A percentile compares a stretch with the other conserved stretches of the same genome.
Evolutionary conservation across 805 yeast genomes (phyloP).

Genomic region (Saccharomycopsis capsularis): DNA sequence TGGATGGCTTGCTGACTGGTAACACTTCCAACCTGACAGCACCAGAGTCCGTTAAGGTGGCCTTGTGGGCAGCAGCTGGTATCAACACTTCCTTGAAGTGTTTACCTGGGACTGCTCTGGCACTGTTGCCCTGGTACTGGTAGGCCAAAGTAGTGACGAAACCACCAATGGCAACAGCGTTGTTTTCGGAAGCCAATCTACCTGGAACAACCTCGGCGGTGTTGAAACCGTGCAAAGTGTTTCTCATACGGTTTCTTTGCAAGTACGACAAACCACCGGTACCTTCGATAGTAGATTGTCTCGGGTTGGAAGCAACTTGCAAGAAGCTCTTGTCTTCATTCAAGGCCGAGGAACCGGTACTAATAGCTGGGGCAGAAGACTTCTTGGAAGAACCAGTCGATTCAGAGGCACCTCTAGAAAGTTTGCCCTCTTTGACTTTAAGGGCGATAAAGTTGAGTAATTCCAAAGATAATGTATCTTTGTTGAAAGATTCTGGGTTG

Average conservation of each 20-base stretch:
- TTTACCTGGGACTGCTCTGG: conserved; percentile 33
- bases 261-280: conserved; percentile 72
- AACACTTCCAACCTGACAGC: conserved; percentile 25
- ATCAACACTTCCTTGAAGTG: conserved; percentile 37
- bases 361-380: background rate
- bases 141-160: conserved; percentile 34
- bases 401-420: background rate
- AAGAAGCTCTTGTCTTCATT: conserved; percentile 6
- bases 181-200: conserved; percentile 44
- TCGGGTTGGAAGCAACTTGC: conserved; percentile 19
- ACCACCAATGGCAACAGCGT: conserved; percentile 51
- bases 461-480: conserved; percentile 32
- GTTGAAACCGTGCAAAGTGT: conserved; percentile 60
- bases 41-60: conserved; percentile 34
- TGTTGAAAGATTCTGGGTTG: conserved; percentile 26
- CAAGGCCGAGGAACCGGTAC: background rate
- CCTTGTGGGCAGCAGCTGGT: conserved; percentile 37
- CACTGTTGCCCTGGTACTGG: conserved; percentile 30
- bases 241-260: conserved; percentile 59
- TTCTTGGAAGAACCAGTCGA: background rate
- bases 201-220: conserved; percentile 57
- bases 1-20: conserved; percentile 1
- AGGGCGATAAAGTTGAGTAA: conserved; percentile 36
- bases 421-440: conserved; percentile 14
- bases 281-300: conserved; percentile 41